Percentiles rank a stretch among this genome's conserved stretches.
phyloP scores from a whole-genome alignment of 208 protist genomes.

The Naegleria gruberi region DNA sequence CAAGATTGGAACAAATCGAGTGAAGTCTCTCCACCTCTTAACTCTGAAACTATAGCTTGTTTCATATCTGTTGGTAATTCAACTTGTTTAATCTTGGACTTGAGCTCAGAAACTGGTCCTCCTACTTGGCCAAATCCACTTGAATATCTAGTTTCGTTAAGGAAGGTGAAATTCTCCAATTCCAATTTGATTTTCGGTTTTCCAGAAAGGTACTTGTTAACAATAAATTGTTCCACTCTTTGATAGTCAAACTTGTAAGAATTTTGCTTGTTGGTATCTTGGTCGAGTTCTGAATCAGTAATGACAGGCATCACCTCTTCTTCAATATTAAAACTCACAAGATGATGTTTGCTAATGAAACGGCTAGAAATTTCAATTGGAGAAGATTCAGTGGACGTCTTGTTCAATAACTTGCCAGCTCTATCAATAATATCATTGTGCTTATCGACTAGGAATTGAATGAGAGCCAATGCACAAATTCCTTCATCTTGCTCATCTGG shows the following conservation, averaged over 20 bases:
- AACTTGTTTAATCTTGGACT: neutral
- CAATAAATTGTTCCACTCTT: conserved; percentile 10
- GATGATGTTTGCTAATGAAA: neutral
- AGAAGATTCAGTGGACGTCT: neutral
- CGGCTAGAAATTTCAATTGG: neutral
- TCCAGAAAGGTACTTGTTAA: neutral
- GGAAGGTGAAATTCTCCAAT: neutral
- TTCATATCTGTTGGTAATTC: neutral
- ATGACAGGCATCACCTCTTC: neutral
- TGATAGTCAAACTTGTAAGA: neutral
- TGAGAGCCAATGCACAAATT: neutral
- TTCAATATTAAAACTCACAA: neutral
- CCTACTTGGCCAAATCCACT: neutral
- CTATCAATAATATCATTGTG: neutral
- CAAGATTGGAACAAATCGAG: neutral
- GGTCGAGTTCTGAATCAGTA: neutral
- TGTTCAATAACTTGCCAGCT: neutral
- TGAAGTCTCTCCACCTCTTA: neutral
- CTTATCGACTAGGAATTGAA: neutral
- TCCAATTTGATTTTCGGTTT: conserved; percentile 8
- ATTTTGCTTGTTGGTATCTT: neutral
- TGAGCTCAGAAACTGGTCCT: neutral
- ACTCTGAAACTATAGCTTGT: neutral
- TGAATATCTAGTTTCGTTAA: neutral
- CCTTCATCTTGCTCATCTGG: neutral